Percentiles rank a stretch among this genome's conserved stretches.
Evolutionary conservation across 2,329 filamentous ascomycete genomes (phyloP).

Genomic region (Plenodomus lindquistii): DNA sequence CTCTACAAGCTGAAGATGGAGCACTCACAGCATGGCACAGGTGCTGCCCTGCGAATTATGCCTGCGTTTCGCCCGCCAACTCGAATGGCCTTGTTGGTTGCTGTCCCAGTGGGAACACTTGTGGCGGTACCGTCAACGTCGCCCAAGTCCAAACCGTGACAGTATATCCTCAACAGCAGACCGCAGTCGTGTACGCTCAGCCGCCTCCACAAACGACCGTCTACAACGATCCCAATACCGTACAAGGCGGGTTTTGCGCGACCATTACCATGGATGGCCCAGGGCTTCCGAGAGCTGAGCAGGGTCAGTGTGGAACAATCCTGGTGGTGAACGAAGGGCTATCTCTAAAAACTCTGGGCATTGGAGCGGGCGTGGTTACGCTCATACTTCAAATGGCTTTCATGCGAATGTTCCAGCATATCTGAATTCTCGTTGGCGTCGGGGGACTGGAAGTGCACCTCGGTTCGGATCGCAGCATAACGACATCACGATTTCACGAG

Average conservation of each 20-base stretch:
- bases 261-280: slow-evolving; percentile 43
- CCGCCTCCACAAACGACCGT: slow-evolving; percentile 27
- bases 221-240: slow-evolving; percentile 26
- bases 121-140: slow-evolving; percentile 38
- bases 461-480: slow-evolving; percentile 11
- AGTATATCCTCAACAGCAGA: slow-evolving; percentile 34
- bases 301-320: slow-evolving; percentile 45
- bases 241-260: slow-evolving; percentile 39
- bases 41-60: slow-evolving; percentile 44
- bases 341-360: slow-evolving; percentile 20
- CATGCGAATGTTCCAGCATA: slow-evolving; percentile 30
- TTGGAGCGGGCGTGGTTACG: slow-evolving; percentile 18
- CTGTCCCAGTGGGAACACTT: slow-evolving; percentile 41
- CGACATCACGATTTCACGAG: slow-evolving; percentile 29
- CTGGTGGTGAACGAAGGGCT: slow-evolving; percentile 37
- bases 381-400: slow-evolving; percentile 30
- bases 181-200: slow-evolving; percentile 33
- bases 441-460: not conserved
- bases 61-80: slow-evolving; percentile 36
- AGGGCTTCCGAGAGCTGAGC: slow-evolving; percentile 35
- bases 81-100: slow-evolving; percentile 43
- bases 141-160: slow-evolving; percentile 42
- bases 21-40: slow-evolving; percentile 14
- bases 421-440: slow-evolving; percentile 6
- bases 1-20: not conserved